These are phyloP conservation scores for Pseudocercospora macadamiae DNA, from an alignment of 2,329 filamentous ascomycete species.

Conservation along the genomic window DNA sequence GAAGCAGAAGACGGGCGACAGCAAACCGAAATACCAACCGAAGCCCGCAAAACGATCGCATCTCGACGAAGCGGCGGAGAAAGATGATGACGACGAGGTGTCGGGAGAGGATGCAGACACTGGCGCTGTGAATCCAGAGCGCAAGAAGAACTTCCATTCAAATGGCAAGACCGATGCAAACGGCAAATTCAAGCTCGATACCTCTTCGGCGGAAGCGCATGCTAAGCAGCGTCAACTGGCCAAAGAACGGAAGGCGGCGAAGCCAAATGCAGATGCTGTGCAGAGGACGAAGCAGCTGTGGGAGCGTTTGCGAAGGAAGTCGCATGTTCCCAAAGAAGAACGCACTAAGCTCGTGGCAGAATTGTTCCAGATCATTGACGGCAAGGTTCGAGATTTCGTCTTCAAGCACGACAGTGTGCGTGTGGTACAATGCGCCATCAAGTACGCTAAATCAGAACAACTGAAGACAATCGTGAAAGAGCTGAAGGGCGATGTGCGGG, in stretches of 20 bases:
- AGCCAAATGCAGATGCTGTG: slow-evolving; percentile 89
- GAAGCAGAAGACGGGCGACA: slow-evolving; percentile 45
- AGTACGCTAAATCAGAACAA: slow-evolving; percentile 86
- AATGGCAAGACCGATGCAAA: slow-evolving; percentile 19
- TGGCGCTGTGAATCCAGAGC: slow-evolving; percentile 17
- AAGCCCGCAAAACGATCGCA: slow-evolving; percentile 27
- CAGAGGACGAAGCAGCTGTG: slow-evolving; percentile 92
- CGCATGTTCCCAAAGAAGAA: slow-evolving; percentile 87
- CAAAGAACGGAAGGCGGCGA: slow-evolving; percentile 86
- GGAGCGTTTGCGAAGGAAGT: slow-evolving; percentile 91
- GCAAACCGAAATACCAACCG: slow-evolving; percentile 21
- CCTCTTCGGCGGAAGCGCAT: slow-evolving; percentile 81
- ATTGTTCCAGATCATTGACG: slow-evolving; percentile 88
- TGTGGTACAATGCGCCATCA: slow-evolving; percentile 93
- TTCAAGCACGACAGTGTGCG: slow-evolving; percentile 98
- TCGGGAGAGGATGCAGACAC: slow-evolving; percentile 18
- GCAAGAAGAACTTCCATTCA: slow-evolving; percentile 14
- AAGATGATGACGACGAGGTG: slow-evolving; percentile 30
- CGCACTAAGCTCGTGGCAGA: slow-evolving; percentile 84
- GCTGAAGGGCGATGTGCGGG: slow-evolving; percentile 79
- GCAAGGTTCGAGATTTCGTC: slow-evolving; percentile 90
- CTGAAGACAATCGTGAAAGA: slow-evolving; percentile 84
- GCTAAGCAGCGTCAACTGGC: slow-evolving; percentile 88
- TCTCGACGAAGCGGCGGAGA: slow-evolving; percentile 34
- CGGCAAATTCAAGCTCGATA: slow-evolving; percentile 49